phyloP scores from a whole-genome alignment of 495 filamentous ascomycete species.

The Penicillium antarcticum region DNA sequence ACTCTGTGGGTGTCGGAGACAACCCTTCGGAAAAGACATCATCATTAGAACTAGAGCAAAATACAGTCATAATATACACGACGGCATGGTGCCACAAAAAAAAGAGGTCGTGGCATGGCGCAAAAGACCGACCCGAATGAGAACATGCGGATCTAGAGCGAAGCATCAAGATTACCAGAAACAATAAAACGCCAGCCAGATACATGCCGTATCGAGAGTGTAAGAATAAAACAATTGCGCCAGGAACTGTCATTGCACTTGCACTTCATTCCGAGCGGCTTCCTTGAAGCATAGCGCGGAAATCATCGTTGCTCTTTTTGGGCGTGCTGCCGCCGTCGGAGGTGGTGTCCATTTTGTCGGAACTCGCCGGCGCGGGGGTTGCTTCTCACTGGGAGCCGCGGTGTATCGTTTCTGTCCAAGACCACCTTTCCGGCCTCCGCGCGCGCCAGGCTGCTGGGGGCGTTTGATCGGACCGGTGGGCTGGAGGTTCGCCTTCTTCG shows the following conservation, averaged over 20 bases:
- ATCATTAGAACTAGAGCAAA: constrained; percentile 26
- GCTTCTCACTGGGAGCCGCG: not conserved
- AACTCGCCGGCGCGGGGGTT: constrained; percentile 28
- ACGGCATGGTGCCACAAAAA: constrained; percentile 9
- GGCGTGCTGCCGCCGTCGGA: constrained; percentile 30
- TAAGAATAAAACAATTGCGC: constrained; percentile 14
- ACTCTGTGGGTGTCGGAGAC: not conserved
- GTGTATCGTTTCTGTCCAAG: constrained; percentile 53
- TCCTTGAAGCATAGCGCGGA: constrained; percentile 68
- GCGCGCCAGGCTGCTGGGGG: constrained; percentile 50
- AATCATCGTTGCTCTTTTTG: constrained; percentile 83
- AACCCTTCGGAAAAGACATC: constrained; percentile 18
- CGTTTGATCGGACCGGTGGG: constrained; percentile 53
- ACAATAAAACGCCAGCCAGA: constrained; percentile 22
- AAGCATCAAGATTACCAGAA: constrained; percentile 4
- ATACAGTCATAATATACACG: constrained; percentile 33
- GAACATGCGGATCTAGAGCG: constrained; percentile 5
- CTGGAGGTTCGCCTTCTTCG: constrained; percentile 41
- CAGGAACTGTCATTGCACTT: constrained; percentile 19
- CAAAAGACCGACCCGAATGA: constrained; percentile 9
- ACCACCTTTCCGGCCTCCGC: constrained; percentile 49
- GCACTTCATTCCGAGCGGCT: constrained; percentile 30
- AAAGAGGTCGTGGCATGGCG: constrained; percentile 5
- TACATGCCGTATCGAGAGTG: constrained; percentile 16
- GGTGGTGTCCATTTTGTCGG: constrained; percentile 32